Evolutionary conservation across 169 alveolate genomes (phyloP).

Genomic region (Cryptosporidium andersoni): DNA sequence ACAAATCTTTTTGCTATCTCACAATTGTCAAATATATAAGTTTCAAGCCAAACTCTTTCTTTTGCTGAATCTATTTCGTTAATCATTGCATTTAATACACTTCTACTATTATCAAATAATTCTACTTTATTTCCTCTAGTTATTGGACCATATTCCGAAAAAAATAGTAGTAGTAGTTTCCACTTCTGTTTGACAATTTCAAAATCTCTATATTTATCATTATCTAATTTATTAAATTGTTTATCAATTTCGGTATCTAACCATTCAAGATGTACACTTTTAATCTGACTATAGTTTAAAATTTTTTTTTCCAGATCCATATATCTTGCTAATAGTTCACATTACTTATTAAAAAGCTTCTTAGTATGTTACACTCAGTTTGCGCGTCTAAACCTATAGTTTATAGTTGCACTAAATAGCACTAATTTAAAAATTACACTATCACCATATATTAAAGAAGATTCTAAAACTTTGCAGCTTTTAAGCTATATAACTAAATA

Average conservation of each 20-base stretch:
- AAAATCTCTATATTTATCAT: background rate
- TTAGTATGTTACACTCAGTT: background rate
- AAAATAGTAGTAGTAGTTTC: conserved; percentile 3
- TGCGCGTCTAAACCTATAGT: no score
- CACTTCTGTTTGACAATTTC: conserved; percentile 28
- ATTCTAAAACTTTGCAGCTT: no score
- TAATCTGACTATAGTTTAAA: background rate
- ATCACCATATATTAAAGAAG: no score
- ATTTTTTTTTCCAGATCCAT: background rate
- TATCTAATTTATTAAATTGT: background rate
- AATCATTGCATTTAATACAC: conserved; percentile 52
- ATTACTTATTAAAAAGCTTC: background rate
- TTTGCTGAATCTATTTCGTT: conserved; percentile 76
- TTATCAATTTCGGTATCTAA: conserved; percentile 10
- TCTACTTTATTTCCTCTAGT: conserved; percentile 74
- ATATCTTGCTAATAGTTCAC: background rate
- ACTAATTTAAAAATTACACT: no score
- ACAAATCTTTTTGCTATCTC: conserved; percentile 77
- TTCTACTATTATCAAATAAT: conserved; percentile 71
- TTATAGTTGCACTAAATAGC: no score
- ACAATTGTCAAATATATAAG: conserved; percentile 85
- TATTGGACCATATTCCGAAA: conserved; percentile 73
- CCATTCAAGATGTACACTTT: background rate
- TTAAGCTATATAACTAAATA: no score
- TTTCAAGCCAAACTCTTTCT: conserved; percentile 82